Evolutionary conservation across 2,329 filamentous ascomycete genomes (phyloP).

Genomic region (Samsoniella hepiali): DNA sequence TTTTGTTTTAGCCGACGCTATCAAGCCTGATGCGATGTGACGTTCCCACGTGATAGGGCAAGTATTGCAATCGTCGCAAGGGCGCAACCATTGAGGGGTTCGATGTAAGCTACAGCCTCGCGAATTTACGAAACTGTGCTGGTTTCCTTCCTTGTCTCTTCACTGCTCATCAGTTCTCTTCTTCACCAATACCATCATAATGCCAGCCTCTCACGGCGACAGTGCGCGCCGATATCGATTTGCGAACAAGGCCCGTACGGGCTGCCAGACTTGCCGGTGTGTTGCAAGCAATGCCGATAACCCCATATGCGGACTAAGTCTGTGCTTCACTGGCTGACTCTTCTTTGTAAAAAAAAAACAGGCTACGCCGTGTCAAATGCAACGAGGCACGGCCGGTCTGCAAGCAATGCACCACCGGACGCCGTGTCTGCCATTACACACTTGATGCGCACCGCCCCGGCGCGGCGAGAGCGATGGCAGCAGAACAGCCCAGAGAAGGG

Average conservation of each 20-base stretch:
- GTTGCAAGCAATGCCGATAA: neutral
- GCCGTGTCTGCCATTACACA: neutral
- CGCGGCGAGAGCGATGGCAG: neutral
- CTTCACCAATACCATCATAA: too few species aligned
- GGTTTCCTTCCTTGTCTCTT: too few species aligned
- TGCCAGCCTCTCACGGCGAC: too few species aligned
- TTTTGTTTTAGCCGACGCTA: too few species aligned
- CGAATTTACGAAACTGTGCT: too few species aligned
- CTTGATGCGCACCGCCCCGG: neutral
- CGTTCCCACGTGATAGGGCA: too few species aligned
- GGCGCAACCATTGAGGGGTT: too few species aligned
- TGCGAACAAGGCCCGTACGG: neutral
- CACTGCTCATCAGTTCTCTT: too few species aligned
- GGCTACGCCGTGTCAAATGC: neutral
- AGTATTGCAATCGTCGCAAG: too few species aligned
- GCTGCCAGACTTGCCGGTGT: neutral
- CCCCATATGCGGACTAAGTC: neutral
- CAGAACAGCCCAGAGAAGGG: neutral
- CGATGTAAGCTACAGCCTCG: too few species aligned
- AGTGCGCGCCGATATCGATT: neutral
- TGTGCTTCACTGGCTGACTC: neutral
- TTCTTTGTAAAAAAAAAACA: neutral
- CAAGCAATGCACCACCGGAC: neutral
- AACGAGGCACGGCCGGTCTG: neutral
- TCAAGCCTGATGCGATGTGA: too few species aligned